Conservation (phyloP, 2,329 filamentous ascomycete species). For the Ophiocordyceps robertsii region DNA sequence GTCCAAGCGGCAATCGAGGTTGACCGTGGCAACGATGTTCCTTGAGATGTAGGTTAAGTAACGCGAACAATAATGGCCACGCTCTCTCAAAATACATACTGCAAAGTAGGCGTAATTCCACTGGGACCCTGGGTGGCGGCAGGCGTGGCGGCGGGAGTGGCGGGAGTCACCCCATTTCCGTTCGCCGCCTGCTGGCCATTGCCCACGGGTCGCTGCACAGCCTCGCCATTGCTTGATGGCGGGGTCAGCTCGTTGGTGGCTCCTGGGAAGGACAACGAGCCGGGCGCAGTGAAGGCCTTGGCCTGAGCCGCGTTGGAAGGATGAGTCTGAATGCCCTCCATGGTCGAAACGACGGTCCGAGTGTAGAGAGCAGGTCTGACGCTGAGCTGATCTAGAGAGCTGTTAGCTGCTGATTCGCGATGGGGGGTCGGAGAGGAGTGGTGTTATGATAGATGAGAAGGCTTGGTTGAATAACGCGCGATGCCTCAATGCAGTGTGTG, state of each 20-base stretch:
- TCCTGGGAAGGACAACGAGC: conserved; percentile 83
- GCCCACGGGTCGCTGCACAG: conserved; percentile 16
- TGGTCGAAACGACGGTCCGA: conserved; percentile 18
- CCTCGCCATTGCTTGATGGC: conserved; percentile 57
- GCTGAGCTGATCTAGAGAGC: conserved; percentile 19
- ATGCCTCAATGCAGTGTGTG: background rate
- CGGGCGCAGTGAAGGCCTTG: conserved; percentile 86
- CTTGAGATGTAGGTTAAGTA: conserved; percentile 49
- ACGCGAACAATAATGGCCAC: conserved; percentile 22
- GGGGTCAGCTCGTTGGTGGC: conserved; percentile 73
- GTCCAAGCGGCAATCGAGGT: conserved; percentile 92
- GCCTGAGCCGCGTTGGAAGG: conserved; percentile 85
- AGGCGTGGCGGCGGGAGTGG: conserved; percentile 85
- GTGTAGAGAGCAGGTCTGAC: background rate
- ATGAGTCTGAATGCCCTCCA: conserved; percentile 87
- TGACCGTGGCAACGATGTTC: conserved; percentile 99
- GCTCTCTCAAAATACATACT: conserved; percentile 61
- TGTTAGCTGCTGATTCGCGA: conserved; percentile 1
- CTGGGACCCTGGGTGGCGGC: conserved; percentile 70
- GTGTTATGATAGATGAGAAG: background rate
- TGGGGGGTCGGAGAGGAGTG: background rate
- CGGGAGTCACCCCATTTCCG: conserved; percentile 72
- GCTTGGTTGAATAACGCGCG: no score
- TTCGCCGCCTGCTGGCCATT: conserved; percentile 44
- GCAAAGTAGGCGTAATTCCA: conserved; percentile 83